Evolutionary conservation across 2,329 filamentous ascomycete species (phyloP).

Genomic region (Ceratocystis lukuohia): DNA sequence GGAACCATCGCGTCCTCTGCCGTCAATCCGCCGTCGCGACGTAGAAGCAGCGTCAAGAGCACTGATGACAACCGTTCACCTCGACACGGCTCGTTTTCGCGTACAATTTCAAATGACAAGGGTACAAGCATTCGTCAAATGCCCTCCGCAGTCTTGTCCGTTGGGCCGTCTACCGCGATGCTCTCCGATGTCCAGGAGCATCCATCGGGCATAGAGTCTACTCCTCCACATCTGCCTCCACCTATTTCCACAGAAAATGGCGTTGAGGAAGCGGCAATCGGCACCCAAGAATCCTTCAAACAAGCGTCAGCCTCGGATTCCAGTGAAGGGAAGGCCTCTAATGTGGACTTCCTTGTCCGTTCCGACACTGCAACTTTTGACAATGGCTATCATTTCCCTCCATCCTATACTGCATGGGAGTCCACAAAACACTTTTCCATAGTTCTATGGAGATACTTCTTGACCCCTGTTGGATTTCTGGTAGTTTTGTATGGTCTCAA

Average conservation of each 20-base stretch:
- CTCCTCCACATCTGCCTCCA: not conserved
- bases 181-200: constrained; percentile 16
- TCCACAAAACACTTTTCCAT: constrained; percentile 44
- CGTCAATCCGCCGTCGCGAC: constrained; percentile 16
- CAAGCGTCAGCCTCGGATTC: not conserved
- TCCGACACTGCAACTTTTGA: constrained; percentile 33
- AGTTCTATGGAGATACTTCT: constrained; percentile 58
- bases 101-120: constrained; percentile 8
- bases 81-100: constrained; percentile 11
- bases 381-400: constrained; percentile 55
- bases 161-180: not conserved
- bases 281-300: constrained; percentile 2
- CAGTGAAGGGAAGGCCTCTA: constrained; percentile 1
- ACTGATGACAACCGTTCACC: constrained; percentile 4
- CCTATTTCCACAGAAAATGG: not conserved
- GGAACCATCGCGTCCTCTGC: constrained; percentile 34
- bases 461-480: constrained; percentile 62
- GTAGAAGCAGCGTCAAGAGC: constrained; percentile 20
- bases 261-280: not conserved
- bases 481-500: constrained; percentile 70
- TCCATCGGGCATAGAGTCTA: constrained; percentile 2
- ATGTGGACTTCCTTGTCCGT: constrained; percentile 3
- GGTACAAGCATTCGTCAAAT: not conserved
- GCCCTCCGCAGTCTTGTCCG: constrained; percentile 4
- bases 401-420: constrained; percentile 45